phyloP scores from a whole-genome alignment of 768 basidiomycete genomes.

The Crepidotus variabilis region DNA sequence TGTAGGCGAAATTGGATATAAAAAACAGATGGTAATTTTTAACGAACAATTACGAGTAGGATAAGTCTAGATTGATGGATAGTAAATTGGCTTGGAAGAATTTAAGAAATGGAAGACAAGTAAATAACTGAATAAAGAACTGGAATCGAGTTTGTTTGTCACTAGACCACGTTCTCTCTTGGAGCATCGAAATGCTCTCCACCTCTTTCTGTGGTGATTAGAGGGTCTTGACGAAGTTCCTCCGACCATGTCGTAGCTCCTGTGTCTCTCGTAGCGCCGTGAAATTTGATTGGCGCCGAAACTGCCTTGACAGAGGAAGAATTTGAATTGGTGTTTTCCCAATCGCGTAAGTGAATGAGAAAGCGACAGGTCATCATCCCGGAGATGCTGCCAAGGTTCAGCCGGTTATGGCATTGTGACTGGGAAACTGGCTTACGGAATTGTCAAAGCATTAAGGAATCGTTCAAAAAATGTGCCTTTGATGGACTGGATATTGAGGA shows the following conservation, averaged over 20 bases:
- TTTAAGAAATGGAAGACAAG: too few relatives aligned
- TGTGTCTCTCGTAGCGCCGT: neutral
- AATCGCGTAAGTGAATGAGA: conserved; percentile 14
- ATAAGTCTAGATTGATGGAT: too few relatives aligned
- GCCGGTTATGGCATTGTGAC: neutral
- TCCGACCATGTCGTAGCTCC: neutral
- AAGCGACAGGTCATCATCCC: conserved; percentile 13
- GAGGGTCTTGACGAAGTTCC: neutral
- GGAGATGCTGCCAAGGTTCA: neutral
- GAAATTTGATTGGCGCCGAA: neutral
- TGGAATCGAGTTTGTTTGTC: too few relatives aligned
- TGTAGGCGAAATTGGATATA: too few relatives aligned
- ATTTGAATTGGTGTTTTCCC: conserved; percentile 3
- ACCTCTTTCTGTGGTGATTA: neutral
- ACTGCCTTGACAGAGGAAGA: neutral
- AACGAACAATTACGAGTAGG: too few relatives aligned
- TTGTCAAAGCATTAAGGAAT: conserved; percentile 12
- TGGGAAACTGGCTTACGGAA: conserved; percentile 5
- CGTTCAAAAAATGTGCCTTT: conserved; percentile 13
- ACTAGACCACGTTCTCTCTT: too few relatives aligned
- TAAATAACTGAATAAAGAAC: too few relatives aligned
- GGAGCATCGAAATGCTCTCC: too few relatives aligned
- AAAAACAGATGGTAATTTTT: too few relatives aligned
- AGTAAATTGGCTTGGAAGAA: too few relatives aligned
- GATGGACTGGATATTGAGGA: neutral